phyloP scores from a whole-genome alignment of 805 yeast genomes.

The Metschnikowia gelsemii region DNA sequence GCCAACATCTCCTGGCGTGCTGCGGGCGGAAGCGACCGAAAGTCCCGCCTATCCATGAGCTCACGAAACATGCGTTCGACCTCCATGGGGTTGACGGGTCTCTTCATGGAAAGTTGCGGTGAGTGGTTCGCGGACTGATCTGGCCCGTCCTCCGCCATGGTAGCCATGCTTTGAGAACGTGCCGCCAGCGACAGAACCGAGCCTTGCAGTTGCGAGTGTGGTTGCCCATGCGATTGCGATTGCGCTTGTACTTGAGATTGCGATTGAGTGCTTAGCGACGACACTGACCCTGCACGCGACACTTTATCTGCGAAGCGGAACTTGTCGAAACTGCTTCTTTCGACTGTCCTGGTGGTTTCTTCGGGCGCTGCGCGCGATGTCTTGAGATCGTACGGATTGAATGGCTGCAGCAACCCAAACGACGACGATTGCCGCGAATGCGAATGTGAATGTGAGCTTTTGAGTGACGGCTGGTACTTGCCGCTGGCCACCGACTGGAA shows the following conservation, averaged over 20 bases:
- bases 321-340: no score
- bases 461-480: conserved; percentile 7
- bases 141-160: conserved; percentile 1
- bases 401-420: conserved; percentile 18
- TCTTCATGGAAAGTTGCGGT: conserved; percentile 47
- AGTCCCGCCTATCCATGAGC: conserved; percentile 81
- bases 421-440: conserved; percentile 19
- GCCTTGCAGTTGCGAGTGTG: conserved; percentile 10
- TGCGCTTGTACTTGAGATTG: no score
- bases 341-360: conserved; percentile 4
- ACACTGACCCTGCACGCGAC: conserved; percentile 6
- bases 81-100: conserved; percentile 63
- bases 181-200: conserved; percentile 11
- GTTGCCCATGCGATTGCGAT: no score
- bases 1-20: conserved; percentile 76
- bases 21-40: conserved; percentile 62
- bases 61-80: conserved; percentile 75
- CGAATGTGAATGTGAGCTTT: conserved; percentile 32
- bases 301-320: conserved; percentile 10
- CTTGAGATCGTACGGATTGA: conserved; percentile 34
- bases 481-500: conserved; percentile 10
- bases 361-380: conserved; percentile 15
- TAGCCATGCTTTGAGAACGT: conserved; percentile 1
- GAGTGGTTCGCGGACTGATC: no score
- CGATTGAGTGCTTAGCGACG: conserved; percentile 8